Evolutionary conservation across 2,329 filamentous ascomycete genomes (phyloP), one percentile per base, ranked within the genome.

Genomic region (Dryadomyces sulphureus): DNA sequence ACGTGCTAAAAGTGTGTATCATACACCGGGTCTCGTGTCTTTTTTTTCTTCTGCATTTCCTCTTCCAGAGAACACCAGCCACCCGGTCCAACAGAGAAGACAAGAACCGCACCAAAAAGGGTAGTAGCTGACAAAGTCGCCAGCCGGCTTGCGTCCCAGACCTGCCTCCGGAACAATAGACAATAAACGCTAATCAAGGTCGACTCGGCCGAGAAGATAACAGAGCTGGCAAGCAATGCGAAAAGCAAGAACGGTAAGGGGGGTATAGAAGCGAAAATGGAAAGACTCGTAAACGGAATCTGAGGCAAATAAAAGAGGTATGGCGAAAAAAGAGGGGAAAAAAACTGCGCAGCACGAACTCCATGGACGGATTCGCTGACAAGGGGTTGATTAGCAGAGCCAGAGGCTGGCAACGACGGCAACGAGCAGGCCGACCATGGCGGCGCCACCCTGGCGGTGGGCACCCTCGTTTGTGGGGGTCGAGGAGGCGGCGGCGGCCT

Each of bases 371-470:
- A n/a, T n/a, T n/a, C n/a, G n/a, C n/a, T n/a, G n/a, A n/a, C n/a
- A n/a, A n/a, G n/a, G n/a, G n/a, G n/a, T n/a, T n/a, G n/a, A 5
- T 47, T 51, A 74, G 51, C 68, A 66, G 51, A 73, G 60, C 53
- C 64, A 70, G 16, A 66, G 65, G 22, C 72, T 67, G 21, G 71
- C 73, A 27, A 75, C 62, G 39, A 78, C 65, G 45, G 73, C 74
- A 40, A 77, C 65, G 38, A 77, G 61, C 20, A 78, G 63, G 40
- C 74, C 72, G 7, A 65, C 72, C 35, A 74, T 58, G 43, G 73
- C 71, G 42, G 67, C 65, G 45, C 67, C 67, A 43, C 69, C 67
- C 52, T 73, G 66, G 40, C 63, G 62, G 6, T 55, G 60, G 5
- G 55, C 68, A 52, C 73, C 69, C 50, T 62, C 72, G 17, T 55